These are phyloP conservation scores for Vicia faba DNA, from an alignment of 306 rosid genomes.

Conservation along the genomic window DNA sequence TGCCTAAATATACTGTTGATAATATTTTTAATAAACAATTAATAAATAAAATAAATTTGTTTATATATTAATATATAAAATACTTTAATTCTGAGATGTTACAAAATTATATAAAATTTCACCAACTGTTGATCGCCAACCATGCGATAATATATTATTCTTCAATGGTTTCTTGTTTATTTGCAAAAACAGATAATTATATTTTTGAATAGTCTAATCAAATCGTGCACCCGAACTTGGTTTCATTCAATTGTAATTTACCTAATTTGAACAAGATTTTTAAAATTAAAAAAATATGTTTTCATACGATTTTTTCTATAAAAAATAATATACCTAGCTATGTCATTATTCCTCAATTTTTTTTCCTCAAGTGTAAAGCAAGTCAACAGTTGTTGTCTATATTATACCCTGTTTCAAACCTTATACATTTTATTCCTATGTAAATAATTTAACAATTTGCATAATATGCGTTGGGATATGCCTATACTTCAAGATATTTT, in stretches of 20 bases:
- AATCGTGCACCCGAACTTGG: background rate
- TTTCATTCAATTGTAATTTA: background rate
- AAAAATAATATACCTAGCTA: background rate
- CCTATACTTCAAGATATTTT: conserved; percentile 5
- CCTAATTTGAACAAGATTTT: background rate
- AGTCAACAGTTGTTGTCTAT: conserved; percentile 26
- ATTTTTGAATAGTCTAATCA: background rate
- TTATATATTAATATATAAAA: too few relatives aligned
- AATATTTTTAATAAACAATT: too few relatives aligned
- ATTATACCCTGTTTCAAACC: conserved; percentile 34
- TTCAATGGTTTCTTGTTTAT: background rate
- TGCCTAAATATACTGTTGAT: too few relatives aligned
- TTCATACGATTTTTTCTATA: background rate
- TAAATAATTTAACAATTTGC: conserved; percentile 40
- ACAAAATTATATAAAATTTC: background rate
- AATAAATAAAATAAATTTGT: too few relatives aligned
- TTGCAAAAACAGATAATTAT: background rate
- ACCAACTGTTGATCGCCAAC: background rate
- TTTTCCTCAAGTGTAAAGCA: background rate
- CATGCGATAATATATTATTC: background rate
- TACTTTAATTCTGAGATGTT: too few relatives aligned
- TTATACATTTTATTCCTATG: conserved; percentile 13
- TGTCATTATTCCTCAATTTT: background rate
- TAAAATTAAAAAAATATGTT: background rate
- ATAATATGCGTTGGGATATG: conserved; percentile 40